Percentiles rank a stretch among this genome's conserved stretches.
Evolutionary conservation across 176 grass and related monocot genomes (phyloP).

Genomic region (Bromus sterilis): DNA sequence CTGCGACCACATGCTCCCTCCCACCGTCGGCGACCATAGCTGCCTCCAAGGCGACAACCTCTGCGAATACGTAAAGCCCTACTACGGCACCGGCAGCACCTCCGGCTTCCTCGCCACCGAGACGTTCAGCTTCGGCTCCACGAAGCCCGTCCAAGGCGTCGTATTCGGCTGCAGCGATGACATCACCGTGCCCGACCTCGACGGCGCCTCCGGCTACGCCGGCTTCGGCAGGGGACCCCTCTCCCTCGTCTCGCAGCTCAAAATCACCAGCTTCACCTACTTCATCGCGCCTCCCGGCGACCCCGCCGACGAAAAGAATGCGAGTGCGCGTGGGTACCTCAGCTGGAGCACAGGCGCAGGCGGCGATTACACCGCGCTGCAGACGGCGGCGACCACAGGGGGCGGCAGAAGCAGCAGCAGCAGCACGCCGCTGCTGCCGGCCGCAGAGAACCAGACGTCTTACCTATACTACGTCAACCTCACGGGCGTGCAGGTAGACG

Average conservation of each 20-base stretch:
- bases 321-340: background rate
- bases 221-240: background rate
- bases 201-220: slow-evolving; percentile 2
- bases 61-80: background rate
- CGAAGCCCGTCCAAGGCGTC: background rate
- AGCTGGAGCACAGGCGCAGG: background rate
- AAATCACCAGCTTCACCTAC: background rate
- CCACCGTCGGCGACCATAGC: too few relatives aligned
- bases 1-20: background rate
- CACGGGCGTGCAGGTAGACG: background rate
- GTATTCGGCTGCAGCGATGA: slow-evolving; percentile 9
- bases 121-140: background rate
- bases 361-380: too few relatives aligned
- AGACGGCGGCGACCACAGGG: too few relatives aligned
- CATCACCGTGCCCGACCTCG: background rate
- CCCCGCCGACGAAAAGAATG: background rate
- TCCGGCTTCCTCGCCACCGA: slow-evolving; percentile 16
- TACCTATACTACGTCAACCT: background rate
- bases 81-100: background rate
- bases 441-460: background rate
- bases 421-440: background rate
- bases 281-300: background rate
- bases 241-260: slow-evolving; percentile 16
- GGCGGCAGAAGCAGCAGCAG: too few relatives aligned
- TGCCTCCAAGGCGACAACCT: background rate